Evolutionary conservation across 2,329 filamentous ascomycete species (phyloP), one percentile per base, ranked within the genome.

Genomic region (Lachnellula cervina): DNA sequence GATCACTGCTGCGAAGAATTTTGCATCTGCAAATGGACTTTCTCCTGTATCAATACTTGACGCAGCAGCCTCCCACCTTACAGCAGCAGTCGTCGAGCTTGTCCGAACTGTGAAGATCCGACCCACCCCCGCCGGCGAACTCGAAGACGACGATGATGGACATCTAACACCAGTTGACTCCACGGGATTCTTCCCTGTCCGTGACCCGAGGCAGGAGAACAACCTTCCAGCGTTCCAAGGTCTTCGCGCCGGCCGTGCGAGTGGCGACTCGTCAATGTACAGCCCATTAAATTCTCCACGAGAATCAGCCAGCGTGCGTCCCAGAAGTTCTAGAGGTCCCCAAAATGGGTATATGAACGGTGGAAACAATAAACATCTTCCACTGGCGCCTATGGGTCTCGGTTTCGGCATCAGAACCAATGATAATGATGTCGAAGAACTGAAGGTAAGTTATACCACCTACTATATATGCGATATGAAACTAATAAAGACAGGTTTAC

Each of bases 1-100:
- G 56, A 97, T 97, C 66, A 97, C 93, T 2, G 90, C 93, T 1
- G 88, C 90, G 35, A 96, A 95, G 75, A 96, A 96, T 68, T 96
- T 94, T 71, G 87, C 89, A 35, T 81, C 83, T 11, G 86, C 90
- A 0, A 85, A 83, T 19, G 94, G 94, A 32, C 81, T 99, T 34
- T 93, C 90, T 1, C 94, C 94, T 0, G 87, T 99, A n/a, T 96
- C 90, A 5, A 75, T 99, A 3, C 78, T 99, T 21, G 94, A 99
- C 71, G 94, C 93, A 3, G 93, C 94, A 2, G 91, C 93, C 7
- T 94, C 90, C 23, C 91, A 99, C 72, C 79, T 97, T 37, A 90
- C 90, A 1, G 85, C 89, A 4, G 86, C 92, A 2, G 80, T 97
- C 23, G 86, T 99, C 19, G 92, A 97, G 65, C 80, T 97, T 14